Evolutionary conservation across 176 grass and related monocot species (phyloP), one percentile per base, ranked within the genome.

Genomic region (Raddia guianensis): DNA sequence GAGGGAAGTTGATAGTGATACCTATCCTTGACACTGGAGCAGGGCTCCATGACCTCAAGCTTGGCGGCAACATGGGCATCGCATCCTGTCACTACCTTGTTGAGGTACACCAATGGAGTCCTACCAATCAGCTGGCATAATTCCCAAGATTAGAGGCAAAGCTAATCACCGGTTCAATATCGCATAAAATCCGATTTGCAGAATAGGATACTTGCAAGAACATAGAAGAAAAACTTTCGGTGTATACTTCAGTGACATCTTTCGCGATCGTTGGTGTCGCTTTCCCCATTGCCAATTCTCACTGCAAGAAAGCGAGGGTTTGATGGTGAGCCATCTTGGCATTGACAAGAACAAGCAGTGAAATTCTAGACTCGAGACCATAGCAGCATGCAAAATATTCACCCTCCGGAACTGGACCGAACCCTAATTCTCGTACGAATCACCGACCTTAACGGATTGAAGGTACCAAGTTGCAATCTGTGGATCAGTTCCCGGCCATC

Each of bases 21-120:
- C 88, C 88, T 90, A 58, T 92, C 90, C 68, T 92, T 92, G 34
- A 89, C 82, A 70, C 86, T 89, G 53, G 86, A 92, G 79, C 90
- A 89, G 8, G 90, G 86, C 62, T 92, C 90, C 90, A 92, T 89
- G 64, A 47, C 65, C 86, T 92, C 86, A 21, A 92, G 47, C 76
- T 92, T 92, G 3, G 90, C 90, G 13, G 90, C 79, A 11, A 92
- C 35, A 12, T 18, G 68, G 1, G 74, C 86, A 1, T 79, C 79
- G 14, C 86, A 89, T 60, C 79, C 54, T 6, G 83, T 79, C 54
- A 50, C 46, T 44, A 92, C 83, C 16, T 83, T 92, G 78, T 83
- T 92, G 1, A 92, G 83, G 66, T 86, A 89, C 63, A 92, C 86
- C 63, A 92, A 45, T 7, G 69, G 90, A 9, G 83, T 86, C 16